Percentiles rank a stretch among this genome's conserved stretches.
phyloP scores from a whole-genome alignment of 306 rosid species.

The Aeschynomene evenia region DNA sequence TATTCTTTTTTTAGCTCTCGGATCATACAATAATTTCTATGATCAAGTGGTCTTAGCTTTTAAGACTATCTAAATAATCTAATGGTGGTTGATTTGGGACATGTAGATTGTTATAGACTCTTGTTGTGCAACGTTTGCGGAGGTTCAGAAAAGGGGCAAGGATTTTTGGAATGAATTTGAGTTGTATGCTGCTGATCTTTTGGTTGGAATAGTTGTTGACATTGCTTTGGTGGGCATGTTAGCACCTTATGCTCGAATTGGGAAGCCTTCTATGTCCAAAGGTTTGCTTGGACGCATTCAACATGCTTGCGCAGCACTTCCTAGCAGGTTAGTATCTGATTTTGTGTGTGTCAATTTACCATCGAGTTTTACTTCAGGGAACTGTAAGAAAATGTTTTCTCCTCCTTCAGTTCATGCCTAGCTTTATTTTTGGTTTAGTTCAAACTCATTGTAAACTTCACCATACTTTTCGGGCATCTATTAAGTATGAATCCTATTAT shows the following conservation, averaged over 20 bases:
- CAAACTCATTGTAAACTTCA: neutral
- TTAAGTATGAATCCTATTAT: constrained; percentile 17
- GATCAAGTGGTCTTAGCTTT: neutral
- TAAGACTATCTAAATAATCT: no score
- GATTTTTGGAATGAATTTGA: constrained; percentile 91
- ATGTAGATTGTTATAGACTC: constrained; percentile 86
- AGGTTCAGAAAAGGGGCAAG: constrained; percentile 86
- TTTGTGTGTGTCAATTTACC: neutral
- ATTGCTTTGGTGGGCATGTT: constrained; percentile 86
- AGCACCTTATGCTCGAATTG: constrained; percentile 92
- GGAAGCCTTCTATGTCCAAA: constrained; percentile 56
- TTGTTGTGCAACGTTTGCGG: constrained; percentile 96
- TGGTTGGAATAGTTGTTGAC: constrained; percentile 88
- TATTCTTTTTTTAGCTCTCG: no score
- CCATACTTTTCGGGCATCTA: constrained; percentile 16
- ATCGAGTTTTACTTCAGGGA: neutral
- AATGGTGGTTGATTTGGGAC: constrained; percentile 16
- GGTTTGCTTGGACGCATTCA: constrained; percentile 80
- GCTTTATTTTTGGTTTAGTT: constrained; percentile 1
- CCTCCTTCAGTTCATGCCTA: neutral
- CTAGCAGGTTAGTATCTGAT: constrained; percentile 72
- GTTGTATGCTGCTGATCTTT: constrained; percentile 86
- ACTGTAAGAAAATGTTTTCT: neutral
- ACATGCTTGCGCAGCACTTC: constrained; percentile 73
- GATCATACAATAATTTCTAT: no score